phyloP scores from a whole-genome alignment of 2,329 filamentous ascomycete species.

The Trichoderma polysporum region DNA sequence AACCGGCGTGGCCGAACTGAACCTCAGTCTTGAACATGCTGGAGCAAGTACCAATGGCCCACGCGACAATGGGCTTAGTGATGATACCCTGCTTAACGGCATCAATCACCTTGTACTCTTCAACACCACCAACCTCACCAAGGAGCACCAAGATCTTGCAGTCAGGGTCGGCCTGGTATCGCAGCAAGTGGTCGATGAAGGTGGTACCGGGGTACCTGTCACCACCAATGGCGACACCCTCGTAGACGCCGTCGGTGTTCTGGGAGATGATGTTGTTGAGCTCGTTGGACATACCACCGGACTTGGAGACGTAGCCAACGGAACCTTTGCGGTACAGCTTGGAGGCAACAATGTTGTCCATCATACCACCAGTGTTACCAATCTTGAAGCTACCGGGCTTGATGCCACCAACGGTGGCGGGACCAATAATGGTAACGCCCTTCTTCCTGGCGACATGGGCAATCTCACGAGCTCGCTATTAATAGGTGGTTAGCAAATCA shows the following conservation, averaged over 20 bases:
- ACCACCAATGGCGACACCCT: constrained; percentile 99
- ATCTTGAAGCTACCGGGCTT: constrained; percentile 99
- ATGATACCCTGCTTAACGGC: constrained; percentile 92
- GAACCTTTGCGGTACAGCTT: constrained; percentile 99
- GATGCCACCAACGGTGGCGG: constrained; percentile 97
- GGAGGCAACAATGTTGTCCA: constrained; percentile 99
- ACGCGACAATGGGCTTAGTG: constrained; percentile 98
- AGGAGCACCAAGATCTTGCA: constrained; percentile 97
- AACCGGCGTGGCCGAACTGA: constrained; percentile 97
- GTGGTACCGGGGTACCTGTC: constrained; percentile 98
- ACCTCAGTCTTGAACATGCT: constrained; percentile 99
- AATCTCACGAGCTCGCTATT: constrained; percentile 92
- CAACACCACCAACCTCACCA: constrained; percentile 97
- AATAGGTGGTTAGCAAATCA: constrained; percentile 1
- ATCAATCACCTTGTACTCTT: constrained; percentile 99
- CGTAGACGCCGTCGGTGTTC: constrained; percentile 95
- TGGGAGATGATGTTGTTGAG: constrained; percentile 99
- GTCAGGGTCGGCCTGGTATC: constrained; percentile 93
- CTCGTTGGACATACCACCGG: constrained; percentile 99
- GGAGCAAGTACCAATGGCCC: constrained; percentile 98
- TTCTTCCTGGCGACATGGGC: constrained; percentile 96
- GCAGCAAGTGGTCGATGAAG: constrained; percentile 97
- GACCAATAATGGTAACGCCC: constrained; percentile 98
- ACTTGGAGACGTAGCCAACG: constrained; percentile 99
- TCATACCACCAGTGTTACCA: constrained; percentile 99